Percentiles rank a stretch among this genome's conserved stretches.
These are phyloP conservation scores for Cucurbita maxima DNA, from an alignment of 306 rosid genomes.

Conservation along the genomic window DNA sequence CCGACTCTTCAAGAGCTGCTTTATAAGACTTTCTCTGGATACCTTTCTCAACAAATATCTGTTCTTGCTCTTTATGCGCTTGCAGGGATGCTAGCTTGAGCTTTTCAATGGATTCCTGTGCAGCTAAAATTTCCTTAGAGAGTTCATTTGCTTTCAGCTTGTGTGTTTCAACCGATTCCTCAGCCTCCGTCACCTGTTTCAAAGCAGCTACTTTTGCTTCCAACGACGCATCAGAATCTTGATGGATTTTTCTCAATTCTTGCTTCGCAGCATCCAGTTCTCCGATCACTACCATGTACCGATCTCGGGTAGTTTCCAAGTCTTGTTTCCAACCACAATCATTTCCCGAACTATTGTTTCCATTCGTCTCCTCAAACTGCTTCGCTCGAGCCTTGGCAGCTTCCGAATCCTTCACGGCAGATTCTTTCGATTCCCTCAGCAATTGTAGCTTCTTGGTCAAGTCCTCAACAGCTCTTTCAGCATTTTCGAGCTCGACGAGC, in stretches of 20 bases:
- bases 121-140: conserved; percentile 57
- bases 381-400: conserved; percentile 45
- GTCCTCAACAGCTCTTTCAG: conserved; percentile 44
- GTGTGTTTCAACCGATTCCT: conserved; percentile 41
- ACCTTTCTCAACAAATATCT: conserved; percentile 58
- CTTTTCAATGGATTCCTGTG: conserved; percentile 58
- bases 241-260: conserved; percentile 55
- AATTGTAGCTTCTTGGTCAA: conserved; percentile 45
- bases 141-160: conserved; percentile 46
- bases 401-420: conserved; percentile 45
- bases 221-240: conserved; percentile 52
- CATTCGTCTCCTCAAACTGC: conserved; percentile 45
- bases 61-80: conserved; percentile 57
- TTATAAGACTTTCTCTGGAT: conserved; percentile 51
- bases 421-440: conserved; percentile 53
- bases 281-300: conserved; percentile 38
- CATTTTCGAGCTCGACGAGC: conserved; percentile 63
- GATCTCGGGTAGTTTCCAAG: conserved; percentile 48
- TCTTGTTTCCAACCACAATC: conserved; percentile 56
- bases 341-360: conserved; percentile 22
- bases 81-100: conserved; percentile 53
- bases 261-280: conserved; percentile 82
- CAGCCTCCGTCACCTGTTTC: conserved; percentile 56
- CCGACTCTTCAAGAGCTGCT: conserved; percentile 50
- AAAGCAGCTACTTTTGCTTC: conserved; percentile 44